phyloP scores from a whole-genome alignment of 2,329 filamentous ascomycete genomes.

The Fusarium globosum region DNA sequence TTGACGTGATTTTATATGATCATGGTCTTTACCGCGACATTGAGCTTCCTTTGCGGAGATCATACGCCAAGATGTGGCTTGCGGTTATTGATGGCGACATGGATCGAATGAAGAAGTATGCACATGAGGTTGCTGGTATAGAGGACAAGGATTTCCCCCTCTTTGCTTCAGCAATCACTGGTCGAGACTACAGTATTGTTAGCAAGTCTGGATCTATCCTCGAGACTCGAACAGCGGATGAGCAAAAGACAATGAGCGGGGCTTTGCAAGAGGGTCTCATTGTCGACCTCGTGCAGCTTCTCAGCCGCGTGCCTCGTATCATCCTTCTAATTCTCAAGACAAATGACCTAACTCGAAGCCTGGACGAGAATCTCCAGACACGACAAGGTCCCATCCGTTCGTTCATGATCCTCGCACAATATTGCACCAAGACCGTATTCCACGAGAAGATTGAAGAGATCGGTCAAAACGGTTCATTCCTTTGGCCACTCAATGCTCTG shows the following conservation, averaged over 20 bases:
- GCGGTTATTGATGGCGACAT: constrained; percentile 94
- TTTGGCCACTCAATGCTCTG: constrained; percentile 68
- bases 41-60: constrained; percentile 78
- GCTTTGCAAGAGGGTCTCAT: constrained; percentile 90
- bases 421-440: constrained; percentile 74
- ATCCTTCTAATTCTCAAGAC: constrained; percentile 97
- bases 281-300: constrained; percentile 85
- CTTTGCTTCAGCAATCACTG: constrained; percentile 96
- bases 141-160: constrained; percentile 91
- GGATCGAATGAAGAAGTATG: constrained; percentile 85
- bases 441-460: constrained; percentile 72
- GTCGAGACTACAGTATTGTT: constrained; percentile 86
- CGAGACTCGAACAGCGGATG: constrained; percentile 72
- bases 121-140: constrained; percentile 88
- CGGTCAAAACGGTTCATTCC: constrained; percentile 61
- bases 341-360: constrained; percentile 91
- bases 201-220: constrained; percentile 67
- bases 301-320: constrained; percentile 89
- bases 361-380: constrained; percentile 91
- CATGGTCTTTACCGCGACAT: constrained; percentile 97
- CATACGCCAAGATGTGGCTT: constrained; percentile 97
- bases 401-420: constrained; percentile 75
- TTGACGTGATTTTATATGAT: constrained; percentile 96
- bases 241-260: constrained; percentile 87
- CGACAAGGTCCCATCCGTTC: constrained; percentile 71